These are phyloP conservation scores for Nannizziopsis barbatae DNA, from an alignment of 2,329 filamentous ascomycete genomes.

Conservation along the genomic window DNA sequence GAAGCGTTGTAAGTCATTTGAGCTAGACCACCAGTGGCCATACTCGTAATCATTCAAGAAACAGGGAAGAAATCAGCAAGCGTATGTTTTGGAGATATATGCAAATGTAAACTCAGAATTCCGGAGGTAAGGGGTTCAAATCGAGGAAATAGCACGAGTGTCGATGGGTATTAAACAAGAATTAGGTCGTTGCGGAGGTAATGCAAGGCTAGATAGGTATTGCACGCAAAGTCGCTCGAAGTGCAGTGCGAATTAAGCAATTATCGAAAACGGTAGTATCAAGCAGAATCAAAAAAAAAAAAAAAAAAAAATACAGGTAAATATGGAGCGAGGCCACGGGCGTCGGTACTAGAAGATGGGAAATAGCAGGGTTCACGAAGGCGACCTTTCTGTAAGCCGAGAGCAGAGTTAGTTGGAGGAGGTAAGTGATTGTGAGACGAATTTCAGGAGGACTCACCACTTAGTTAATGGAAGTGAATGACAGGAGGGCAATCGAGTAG, in stretches of 20 bases:
- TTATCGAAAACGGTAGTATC: slow-evolving; percentile 3
- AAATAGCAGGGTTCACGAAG: neutral
- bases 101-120: neutral
- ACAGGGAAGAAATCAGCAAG: slow-evolving; percentile 10
- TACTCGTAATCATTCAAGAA: slow-evolving; percentile 29
- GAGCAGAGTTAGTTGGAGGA: too few species aligned
- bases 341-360: neutral
- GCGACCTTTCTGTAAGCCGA: too few species aligned
- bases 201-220: too few species aligned
- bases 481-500: too few species aligned
- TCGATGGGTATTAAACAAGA: slow-evolving; percentile 2
- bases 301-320: slow-evolving; percentile 3
- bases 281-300: neutral
- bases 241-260: slow-evolving; percentile 3
- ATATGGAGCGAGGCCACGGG: neutral
- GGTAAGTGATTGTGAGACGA: too few species aligned
- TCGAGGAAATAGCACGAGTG: neutral
- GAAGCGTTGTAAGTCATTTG: slow-evolving; percentile 90
- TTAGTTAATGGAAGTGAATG: too few species aligned
- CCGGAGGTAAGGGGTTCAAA: neutral
- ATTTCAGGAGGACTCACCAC: neutral
- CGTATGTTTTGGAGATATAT: neutral
- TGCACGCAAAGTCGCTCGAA: neutral
- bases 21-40: slow-evolving; percentile 98
- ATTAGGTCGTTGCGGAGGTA: neutral